These are phyloP conservation scores for Apophysomyces trapeziformis DNA, from an alignment of 371 early-diverging fungal species.

Conservation along the genomic window DNA sequence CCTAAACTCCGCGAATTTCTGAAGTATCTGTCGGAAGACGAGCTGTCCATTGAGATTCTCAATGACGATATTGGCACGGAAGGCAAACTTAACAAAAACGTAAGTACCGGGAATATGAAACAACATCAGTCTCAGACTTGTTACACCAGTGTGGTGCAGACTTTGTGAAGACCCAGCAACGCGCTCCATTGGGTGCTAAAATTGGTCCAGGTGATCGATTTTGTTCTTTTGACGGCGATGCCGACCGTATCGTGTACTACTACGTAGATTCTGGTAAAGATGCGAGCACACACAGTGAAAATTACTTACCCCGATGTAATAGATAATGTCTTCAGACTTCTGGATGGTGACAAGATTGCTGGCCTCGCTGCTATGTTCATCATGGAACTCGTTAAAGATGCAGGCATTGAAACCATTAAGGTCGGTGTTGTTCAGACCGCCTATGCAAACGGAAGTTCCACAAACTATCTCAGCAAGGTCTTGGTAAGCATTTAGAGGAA, in stretches of 20 bases:
- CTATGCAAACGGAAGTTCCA: slow-evolving; percentile 98
- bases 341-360: slow-evolving; percentile 99
- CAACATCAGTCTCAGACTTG: neutral
- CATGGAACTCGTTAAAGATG: slow-evolving; percentile 81
- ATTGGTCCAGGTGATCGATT: slow-evolving; percentile 72
- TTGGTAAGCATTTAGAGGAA: slow-evolving; percentile 58
- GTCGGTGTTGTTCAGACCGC: slow-evolving; percentile 99
- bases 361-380: slow-evolving; percentile 92
- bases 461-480: slow-evolving; percentile 84
- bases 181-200: slow-evolving; percentile 73
- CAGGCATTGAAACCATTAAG: slow-evolving; percentile 73
- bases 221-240: slow-evolving; percentile 98
- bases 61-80: slow-evolving; percentile 73
- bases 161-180: slow-evolving; percentile 92
- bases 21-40: slow-evolving; percentile 65
- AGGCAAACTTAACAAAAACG: slow-evolving; percentile 85
- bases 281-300: too few relatives aligned
- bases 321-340: slow-evolving; percentile 81
- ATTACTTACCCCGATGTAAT: neutral
- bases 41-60: slow-evolving; percentile 65
- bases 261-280: slow-evolving; percentile 72
- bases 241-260: slow-evolving; percentile 98
- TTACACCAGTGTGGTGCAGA: slow-evolving; percentile 93
- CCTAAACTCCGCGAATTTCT: slow-evolving; percentile 83
- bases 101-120: slow-evolving; percentile 35